A percentile compares a stretch with the other conserved stretches of the same genome.
Evolutionary conservation across 495 filamentous ascomycete species (phyloP).

Genomic region (Cercophora scortea): DNA sequence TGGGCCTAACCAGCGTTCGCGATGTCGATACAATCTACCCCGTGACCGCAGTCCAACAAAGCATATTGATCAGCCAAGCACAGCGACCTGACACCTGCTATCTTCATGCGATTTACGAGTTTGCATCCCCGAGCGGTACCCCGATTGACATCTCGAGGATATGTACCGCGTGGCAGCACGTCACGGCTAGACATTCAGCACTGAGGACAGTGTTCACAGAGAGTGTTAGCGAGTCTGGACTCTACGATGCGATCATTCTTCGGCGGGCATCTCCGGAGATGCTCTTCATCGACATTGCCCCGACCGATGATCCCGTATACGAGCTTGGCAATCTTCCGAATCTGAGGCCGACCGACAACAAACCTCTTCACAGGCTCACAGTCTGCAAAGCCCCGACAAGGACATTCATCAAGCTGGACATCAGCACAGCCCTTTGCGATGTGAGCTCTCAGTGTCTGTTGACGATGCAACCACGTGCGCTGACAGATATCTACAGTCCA

Average conservation of each 20-base stretch:
- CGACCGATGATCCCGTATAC: slow-evolving; percentile 30
- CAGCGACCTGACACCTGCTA: slow-evolving; percentile 52
- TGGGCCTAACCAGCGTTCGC: slow-evolving; percentile 37
- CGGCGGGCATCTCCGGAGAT: slow-evolving; percentile 34
- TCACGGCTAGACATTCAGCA: slow-evolving; percentile 29
- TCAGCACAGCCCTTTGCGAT: slow-evolving; percentile 38
- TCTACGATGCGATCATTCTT: slow-evolving; percentile 36
- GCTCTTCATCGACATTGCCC: slow-evolving; percentile 39
- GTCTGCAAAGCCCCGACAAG: slow-evolving; percentile 34
- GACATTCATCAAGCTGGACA: slow-evolving; percentile 39
- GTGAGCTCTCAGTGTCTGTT: slow-evolving; percentile 1
- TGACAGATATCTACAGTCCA: slow-evolving; percentile 10
- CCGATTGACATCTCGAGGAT: slow-evolving; percentile 34
- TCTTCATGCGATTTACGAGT: slow-evolving; percentile 53
- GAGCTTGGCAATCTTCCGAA: slow-evolving; percentile 33
- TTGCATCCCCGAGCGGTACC: slow-evolving; percentile 32
- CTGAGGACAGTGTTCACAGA: slow-evolving; percentile 38
- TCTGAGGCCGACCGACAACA: slow-evolving; percentile 23
- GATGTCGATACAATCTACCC: slow-evolving; percentile 52
- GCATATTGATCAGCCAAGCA: slow-evolving; percentile 53
- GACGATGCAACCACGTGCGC: neutral
- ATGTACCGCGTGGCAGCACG: slow-evolving; percentile 36
- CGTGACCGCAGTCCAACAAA: slow-evolving; percentile 61
- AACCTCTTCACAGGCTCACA: slow-evolving; percentile 36
- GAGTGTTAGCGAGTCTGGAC: slow-evolving; percentile 29